phyloP scores from a whole-genome alignment of 768 basidiomycete species.

The Albatrellus ellisii region DNA sequence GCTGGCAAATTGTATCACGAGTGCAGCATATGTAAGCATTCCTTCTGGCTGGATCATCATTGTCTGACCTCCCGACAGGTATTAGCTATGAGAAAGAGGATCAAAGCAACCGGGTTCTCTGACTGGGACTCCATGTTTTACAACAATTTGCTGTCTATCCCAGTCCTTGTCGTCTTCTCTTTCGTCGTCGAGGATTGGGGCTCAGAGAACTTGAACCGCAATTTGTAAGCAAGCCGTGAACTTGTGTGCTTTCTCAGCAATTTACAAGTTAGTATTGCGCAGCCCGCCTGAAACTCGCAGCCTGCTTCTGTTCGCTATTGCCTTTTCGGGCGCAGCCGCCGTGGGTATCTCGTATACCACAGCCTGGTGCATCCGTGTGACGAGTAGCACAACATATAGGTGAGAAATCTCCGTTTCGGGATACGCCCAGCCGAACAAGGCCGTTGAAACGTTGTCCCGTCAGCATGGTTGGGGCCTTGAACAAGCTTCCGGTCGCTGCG shows the following conservation, averaged over 20 bases:
- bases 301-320: conserved; percentile 76
- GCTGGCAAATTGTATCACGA: conserved; percentile 80
- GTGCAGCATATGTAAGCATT: conserved; percentile 73
- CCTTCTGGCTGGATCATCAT: background rate
- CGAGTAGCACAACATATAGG: conserved; percentile 98
- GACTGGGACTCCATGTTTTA: conserved; percentile 99
- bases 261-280: conserved; percentile 1
- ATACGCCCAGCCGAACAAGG: background rate
- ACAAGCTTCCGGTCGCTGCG: conserved; percentile 95
- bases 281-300: conserved; percentile 77
- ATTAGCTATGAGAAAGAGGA: conserved; percentile 89
- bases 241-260: background rate
- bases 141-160: conserved; percentile 92
- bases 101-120: conserved; percentile 89
- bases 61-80: conserved; percentile 37
- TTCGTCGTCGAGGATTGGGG: conserved; percentile 86
- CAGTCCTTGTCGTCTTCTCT: conserved; percentile 74
- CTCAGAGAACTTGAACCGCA: conserved; percentile 54
- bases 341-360: conserved; percentile 98
- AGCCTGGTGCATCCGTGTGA: conserved; percentile 95
- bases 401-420: conserved; percentile 21
- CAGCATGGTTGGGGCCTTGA: conserved; percentile 94
- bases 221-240: conserved; percentile 60
- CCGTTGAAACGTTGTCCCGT: background rate
- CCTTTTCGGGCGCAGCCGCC: conserved; percentile 93